phyloP scores from a whole-genome alignment of 768 basidiomycete genomes.

The Pleurotus salmoneostramineus region DNA sequence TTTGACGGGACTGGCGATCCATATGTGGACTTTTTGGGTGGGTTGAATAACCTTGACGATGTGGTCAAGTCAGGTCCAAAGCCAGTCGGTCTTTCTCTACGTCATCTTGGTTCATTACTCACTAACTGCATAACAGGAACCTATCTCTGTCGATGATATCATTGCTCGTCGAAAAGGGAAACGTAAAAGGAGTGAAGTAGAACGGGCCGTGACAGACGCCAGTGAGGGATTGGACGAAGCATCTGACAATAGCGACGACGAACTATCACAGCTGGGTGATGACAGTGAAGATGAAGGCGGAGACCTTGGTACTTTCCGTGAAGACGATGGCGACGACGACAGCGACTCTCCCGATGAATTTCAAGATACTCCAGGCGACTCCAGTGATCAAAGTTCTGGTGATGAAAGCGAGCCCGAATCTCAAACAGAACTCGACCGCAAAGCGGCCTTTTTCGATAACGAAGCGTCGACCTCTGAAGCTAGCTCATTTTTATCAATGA shows the following conservation, averaged over 20 bases:
- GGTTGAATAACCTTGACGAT: slow-evolving; percentile 40
- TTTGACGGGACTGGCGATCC: slow-evolving; percentile 79
- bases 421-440: slow-evolving; percentile 68
- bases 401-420: slow-evolving; percentile 50
- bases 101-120: slow-evolving; percentile 7
- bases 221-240: slow-evolving; percentile 32
- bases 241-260: slow-evolving; percentile 30
- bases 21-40: slow-evolving; percentile 51
- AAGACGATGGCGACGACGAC: slow-evolving; percentile 35
- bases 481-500: slow-evolving; percentile 87
- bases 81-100: slow-evolving; percentile 41
- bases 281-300: slow-evolving; percentile 24
- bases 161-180: slow-evolving; percentile 73
- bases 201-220: slow-evolving; percentile 31
- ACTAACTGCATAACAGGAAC: slow-evolving; percentile 38
- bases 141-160: slow-evolving; percentile 91
- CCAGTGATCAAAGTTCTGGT: slow-evolving; percentile 24
- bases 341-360: slow-evolving; percentile 17
- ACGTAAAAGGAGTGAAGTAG: slow-evolving; percentile 53
- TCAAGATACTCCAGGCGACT: slow-evolving; percentile 10
- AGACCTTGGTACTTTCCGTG: slow-evolving; percentile 31
- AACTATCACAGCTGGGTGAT: slow-evolving; percentile 22
- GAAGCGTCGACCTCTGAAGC: slow-evolving; percentile 48
- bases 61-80: slow-evolving; percentile 59
- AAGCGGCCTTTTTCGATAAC: slow-evolving; percentile 85